These are phyloP conservation scores for Jatropha podagrica DNA, from an alignment of 441 rosid species.

Conservation along the genomic window DNA sequence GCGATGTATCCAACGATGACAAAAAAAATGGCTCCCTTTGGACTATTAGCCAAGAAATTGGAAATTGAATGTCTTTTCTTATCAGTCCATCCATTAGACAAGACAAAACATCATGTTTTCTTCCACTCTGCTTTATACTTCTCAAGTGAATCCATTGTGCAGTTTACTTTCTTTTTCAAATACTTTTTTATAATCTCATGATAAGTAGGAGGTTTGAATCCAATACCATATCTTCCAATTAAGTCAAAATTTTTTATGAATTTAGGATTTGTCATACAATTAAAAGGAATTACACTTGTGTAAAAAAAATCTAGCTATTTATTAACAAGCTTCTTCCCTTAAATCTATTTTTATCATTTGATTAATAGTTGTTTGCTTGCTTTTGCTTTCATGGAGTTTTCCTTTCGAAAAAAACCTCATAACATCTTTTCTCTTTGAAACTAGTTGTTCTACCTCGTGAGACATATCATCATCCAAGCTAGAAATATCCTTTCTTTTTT, in stretches of 20 bases:
- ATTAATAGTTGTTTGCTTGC: neutral
- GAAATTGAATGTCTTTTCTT: too few species aligned
- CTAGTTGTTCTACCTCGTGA: neutral
- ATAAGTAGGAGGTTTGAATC: neutral
- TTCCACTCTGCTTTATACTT: neutral
- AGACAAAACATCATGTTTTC: too few species aligned
- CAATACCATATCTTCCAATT: neutral
- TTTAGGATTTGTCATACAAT: neutral
- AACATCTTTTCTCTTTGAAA: neutral
- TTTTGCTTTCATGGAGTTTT: neutral
- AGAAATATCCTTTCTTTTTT: neutral
- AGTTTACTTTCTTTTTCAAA: too few species aligned
- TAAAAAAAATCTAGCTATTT: slow-evolving; percentile 3
- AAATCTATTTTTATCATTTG: slow-evolving; percentile 6
- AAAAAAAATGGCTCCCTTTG: too few species aligned
- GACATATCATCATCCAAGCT: neutral
- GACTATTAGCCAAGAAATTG: too few species aligned
- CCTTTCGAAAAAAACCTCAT: neutral
- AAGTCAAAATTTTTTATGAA: neutral
- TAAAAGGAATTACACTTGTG: slow-evolving; percentile 14
- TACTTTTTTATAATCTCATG: neutral
- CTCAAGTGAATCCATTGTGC: neutral
- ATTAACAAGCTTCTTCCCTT: neutral
- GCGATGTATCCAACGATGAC: too few species aligned
- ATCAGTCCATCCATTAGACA: too few species aligned